Percentiles rank a stretch among this genome's conserved stretches.
phyloP scores from a whole-genome alignment of 495 filamentous ascomycete genomes.

The Xylona heveae region DNA sequence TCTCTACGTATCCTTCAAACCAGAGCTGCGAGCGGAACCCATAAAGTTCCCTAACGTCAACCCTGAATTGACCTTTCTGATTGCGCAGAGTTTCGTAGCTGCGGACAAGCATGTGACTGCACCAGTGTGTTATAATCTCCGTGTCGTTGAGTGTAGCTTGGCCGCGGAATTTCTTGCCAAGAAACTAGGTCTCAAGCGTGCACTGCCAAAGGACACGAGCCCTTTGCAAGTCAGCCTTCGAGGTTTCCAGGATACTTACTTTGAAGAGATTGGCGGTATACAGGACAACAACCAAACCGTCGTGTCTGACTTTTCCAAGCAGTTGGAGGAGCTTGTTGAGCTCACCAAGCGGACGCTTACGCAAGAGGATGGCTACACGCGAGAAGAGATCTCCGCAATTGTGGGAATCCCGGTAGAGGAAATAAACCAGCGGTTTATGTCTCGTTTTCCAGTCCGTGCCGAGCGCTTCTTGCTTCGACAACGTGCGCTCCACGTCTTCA shows the following conservation, averaged over 20 bases:
- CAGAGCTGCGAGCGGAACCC: constrained; percentile 49
- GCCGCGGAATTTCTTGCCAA: constrained; percentile 59
- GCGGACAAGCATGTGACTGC: constrained; percentile 89
- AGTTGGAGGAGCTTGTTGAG: constrained; percentile 47
- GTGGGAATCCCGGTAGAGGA: constrained; percentile 46
- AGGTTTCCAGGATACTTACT: constrained; percentile 69
- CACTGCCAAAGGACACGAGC: constrained; percentile 54
- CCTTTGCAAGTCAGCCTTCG: constrained; percentile 69
- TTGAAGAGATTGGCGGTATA: constrained; percentile 33
- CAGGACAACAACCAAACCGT: constrained; percentile 18
- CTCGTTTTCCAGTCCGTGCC: constrained; percentile 69
- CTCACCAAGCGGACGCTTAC: constrained; percentile 40
- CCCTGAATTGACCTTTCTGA: constrained; percentile 74
- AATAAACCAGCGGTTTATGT: constrained; percentile 52
- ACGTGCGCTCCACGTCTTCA: constrained; percentile 75
- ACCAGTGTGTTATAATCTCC: constrained; percentile 85
- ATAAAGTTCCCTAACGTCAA: constrained; percentile 67
- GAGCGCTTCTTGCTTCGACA: constrained; percentile 74
- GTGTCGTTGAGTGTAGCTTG: constrained; percentile 85
- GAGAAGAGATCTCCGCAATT: constrained; percentile 61
- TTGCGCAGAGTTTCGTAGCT: constrained; percentile 83
- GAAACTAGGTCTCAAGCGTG: constrained; percentile 27
- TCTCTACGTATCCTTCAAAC: constrained; percentile 77
- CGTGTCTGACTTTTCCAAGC: constrained; percentile 25
- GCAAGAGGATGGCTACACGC: constrained; percentile 65